These are phyloP conservation scores for Aspergillus sp. DNA, from an alignment of 2,329 filamentous ascomycete species.

Conservation along the genomic window DNA sequence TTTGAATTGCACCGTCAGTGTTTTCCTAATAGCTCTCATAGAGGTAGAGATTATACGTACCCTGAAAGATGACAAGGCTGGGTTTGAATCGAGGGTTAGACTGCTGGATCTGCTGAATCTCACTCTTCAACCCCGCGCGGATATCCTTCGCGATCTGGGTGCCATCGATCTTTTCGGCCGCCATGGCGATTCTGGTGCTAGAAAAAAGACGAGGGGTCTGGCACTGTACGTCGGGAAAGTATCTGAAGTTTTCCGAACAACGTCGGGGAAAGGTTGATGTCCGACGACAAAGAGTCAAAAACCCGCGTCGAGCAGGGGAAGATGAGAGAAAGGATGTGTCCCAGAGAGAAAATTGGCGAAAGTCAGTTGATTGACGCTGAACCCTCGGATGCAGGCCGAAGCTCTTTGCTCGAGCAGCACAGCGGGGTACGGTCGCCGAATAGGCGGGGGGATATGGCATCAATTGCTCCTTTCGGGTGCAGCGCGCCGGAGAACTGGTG, in stretches of 20 bases:
- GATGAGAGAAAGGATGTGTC: slow-evolving; percentile 15
- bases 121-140: slow-evolving; percentile 75
- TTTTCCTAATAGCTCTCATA: background rate
- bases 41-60: slow-evolving; percentile 51
- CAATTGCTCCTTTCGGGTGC: slow-evolving; percentile 30
- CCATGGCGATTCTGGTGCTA: slow-evolving; percentile 69
- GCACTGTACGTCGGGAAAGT: slow-evolving; percentile 23
- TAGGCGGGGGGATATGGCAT: slow-evolving; percentile 35
- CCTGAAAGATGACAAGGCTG: slow-evolving; percentile 91
- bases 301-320: slow-evolving; percentile 22
- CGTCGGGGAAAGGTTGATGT: slow-evolving; percentile 21
- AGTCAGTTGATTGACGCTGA: slow-evolving; percentile 20
- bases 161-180: slow-evolving; percentile 90
- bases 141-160: slow-evolving; percentile 92
- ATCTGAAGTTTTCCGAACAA: slow-evolving; percentile 22
- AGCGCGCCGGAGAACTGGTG: slow-evolving; percentile 18
- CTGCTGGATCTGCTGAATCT: slow-evolving; percentile 82
- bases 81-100: slow-evolving; percentile 87
- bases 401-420: slow-evolving; percentile 24
- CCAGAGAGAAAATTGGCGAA: slow-evolving; percentile 20
- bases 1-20: slow-evolving; percentile 41
- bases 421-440: slow-evolving; percentile 32
- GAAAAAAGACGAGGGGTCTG: slow-evolving; percentile 48
- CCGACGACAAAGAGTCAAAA: slow-evolving; percentile 23
- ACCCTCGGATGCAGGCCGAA: slow-evolving; percentile 22